These are phyloP conservation scores for Shiraia bambusicola DNA, from an alignment of 2,329 filamentous ascomycete genomes.

Conservation along the genomic window DNA sequence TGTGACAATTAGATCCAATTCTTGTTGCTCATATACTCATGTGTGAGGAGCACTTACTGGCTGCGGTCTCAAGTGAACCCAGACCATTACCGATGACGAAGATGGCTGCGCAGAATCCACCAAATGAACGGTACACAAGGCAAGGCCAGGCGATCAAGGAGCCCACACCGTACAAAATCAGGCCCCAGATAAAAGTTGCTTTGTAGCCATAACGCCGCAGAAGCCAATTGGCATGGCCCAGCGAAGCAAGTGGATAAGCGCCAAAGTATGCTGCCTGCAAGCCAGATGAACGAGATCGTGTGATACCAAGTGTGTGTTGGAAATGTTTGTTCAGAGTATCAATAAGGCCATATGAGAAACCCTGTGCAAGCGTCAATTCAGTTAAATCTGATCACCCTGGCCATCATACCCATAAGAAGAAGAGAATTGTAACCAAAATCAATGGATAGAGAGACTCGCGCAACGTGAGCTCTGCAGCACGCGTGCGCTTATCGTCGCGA, in stretches of 20 bases:
- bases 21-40: conserved; percentile 5
- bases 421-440: conserved; percentile 64
- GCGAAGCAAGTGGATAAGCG: conserved; percentile 52
- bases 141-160: conserved; percentile 62
- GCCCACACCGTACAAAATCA: conserved; percentile 58
- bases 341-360: conserved; percentile 59
- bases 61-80: conserved; percentile 60
- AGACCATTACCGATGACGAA: conserved; percentile 57
- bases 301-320: conserved; percentile 48
- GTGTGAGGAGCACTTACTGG: conserved; percentile 48
- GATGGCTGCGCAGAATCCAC: conserved; percentile 61
- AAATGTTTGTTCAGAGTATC: conserved; percentile 57
- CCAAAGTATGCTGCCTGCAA: conserved; percentile 54
- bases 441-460: conserved; percentile 68
- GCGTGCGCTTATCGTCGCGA: conserved; percentile 50
- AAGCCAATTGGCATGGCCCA: conserved; percentile 53
- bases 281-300: conserved; percentile 47
- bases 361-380: conserved; percentile 26
- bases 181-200: conserved; percentile 53
- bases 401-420: conserved; percentile 61
- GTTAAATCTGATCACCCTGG: neutral
- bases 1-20: too few species aligned
- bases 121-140: conserved; percentile 57
- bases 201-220: conserved; percentile 54
- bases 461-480: conserved; percentile 63